phyloP scores from a whole-genome alignment of 1,284 basidiomycete genomes.

The Cutaneotrichosporon arboriforme region DNA sequence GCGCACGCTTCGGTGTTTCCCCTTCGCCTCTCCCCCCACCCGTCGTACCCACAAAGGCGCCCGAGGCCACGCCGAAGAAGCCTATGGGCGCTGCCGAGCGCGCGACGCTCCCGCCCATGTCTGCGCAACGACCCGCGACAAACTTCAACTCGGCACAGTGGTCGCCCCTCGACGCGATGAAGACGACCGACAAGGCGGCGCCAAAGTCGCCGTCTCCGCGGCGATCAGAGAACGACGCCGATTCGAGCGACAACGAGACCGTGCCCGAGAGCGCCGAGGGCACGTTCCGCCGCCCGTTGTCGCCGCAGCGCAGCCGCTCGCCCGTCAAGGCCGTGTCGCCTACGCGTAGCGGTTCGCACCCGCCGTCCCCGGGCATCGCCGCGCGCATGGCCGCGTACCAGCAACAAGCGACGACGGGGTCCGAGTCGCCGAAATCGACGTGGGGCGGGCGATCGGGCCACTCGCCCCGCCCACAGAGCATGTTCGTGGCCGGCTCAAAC shows the following conservation, averaged over 20 bases:
- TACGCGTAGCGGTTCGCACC: background rate
- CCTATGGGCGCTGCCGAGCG: slow-evolving; percentile 17
- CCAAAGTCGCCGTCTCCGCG: background rate
- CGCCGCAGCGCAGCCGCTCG: background rate
- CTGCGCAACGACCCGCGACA: slow-evolving; percentile 10
- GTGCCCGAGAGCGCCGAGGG: slow-evolving; percentile 26
- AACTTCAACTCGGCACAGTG: slow-evolving; percentile 36
- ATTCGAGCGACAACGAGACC: slow-evolving; percentile 39
- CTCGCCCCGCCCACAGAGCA: slow-evolving; percentile 4
- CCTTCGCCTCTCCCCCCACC: slow-evolving; percentile 13
- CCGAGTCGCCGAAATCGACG: background rate
- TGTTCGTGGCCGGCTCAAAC: slow-evolving; percentile 1
- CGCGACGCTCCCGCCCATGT: slow-evolving; percentile 12
- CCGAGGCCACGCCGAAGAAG: slow-evolving; percentile 4
- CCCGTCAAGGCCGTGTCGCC: background rate
- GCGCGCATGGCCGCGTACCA: slow-evolving; percentile 9
- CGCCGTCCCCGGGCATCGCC: slow-evolving; percentile 9
- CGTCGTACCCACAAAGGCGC: slow-evolving; percentile 7
- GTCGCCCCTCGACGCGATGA: slow-evolving; percentile 25
- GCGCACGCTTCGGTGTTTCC: slow-evolving; percentile 9
- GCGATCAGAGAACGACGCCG: slow-evolving; percentile 2
- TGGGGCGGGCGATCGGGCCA: background rate
- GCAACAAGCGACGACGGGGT: background rate
- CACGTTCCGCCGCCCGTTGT: slow-evolving; percentile 1
- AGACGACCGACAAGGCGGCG: background rate